These are phyloP conservation scores for Andrographis paniculata DNA, from an alignment of 305 asterid genomes.

Conservation along the genomic window DNA sequence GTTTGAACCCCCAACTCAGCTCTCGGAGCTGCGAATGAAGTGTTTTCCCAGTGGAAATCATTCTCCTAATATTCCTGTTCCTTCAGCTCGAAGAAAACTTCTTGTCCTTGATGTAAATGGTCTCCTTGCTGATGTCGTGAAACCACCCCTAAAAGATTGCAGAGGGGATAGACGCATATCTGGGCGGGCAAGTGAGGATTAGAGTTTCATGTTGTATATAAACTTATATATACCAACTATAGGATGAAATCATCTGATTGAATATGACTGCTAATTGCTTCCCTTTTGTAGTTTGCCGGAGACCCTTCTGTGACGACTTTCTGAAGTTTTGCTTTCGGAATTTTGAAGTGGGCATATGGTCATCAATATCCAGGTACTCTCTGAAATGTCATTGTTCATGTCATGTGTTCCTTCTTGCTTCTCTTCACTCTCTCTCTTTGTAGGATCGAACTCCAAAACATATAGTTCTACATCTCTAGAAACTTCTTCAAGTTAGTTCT, in stretches of 20 bases:
- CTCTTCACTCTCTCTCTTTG: neutral
- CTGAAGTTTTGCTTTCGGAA: conserved; percentile 77
- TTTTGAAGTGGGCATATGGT: conserved; percentile 82
- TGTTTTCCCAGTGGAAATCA: conserved; percentile 13
- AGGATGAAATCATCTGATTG: conserved; percentile 1
- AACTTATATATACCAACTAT: neutral
- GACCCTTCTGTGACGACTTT: conserved; percentile 77
- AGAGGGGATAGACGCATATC: conserved; percentile 37
- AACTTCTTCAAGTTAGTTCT: conserved; percentile 17
- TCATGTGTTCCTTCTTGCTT: conserved; percentile 4
- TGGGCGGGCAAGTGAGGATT: conserved; percentile 73
- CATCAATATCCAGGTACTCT: conserved; percentile 74
- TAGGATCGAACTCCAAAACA: neutral
- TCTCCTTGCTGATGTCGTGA: conserved; percentile 64
- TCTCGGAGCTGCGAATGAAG: conserved; percentile 17
- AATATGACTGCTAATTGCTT: conserved; percentile 17
- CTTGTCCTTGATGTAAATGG: conserved; percentile 92
- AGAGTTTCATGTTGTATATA: conserved; percentile 1
- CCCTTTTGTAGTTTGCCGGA: conserved; percentile 62
- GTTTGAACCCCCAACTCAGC: conserved; percentile 5
- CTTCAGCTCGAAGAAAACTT: conserved; percentile 46
- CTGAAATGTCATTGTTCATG: conserved; percentile 5
- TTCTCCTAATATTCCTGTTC: conserved; percentile 8
- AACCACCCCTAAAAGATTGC: conserved; percentile 53
- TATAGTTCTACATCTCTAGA: neutral